Conservation (phyloP, 805 yeast species). For the Ogataea methanolica region DNA sequence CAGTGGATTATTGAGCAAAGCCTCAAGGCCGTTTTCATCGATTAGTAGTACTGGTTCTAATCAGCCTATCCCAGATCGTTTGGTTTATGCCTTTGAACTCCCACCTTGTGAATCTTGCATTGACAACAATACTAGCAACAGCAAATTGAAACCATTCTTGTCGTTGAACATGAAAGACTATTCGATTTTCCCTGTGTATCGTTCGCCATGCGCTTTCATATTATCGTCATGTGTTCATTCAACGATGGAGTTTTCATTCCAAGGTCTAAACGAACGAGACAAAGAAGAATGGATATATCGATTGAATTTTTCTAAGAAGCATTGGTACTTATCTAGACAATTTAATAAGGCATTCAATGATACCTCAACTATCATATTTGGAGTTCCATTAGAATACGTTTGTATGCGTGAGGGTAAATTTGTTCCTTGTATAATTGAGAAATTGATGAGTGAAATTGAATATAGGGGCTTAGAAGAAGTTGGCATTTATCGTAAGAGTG, state of each 20-base stretch:
- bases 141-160: constrained; percentile 43
- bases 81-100: constrained; percentile 48
- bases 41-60: constrained; percentile 37
- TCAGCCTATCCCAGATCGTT: constrained; percentile 18
- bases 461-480: constrained; percentile 84
- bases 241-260: constrained; percentile 51
- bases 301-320: constrained; percentile 43
- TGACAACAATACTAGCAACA: constrained; percentile 23
- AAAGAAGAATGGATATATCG: constrained; percentile 69
- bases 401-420: constrained; percentile 64
- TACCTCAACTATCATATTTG: constrained; percentile 53
- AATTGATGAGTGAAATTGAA: constrained; percentile 72
- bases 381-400: constrained; percentile 74
- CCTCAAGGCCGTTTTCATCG: constrained; percentile 53
- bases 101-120: constrained; percentile 45
- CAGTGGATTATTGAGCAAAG: constrained; percentile 33
- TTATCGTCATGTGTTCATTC: constrained; percentile 29
- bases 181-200: constrained; percentile 49
- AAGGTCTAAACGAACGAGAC: constrained; percentile 57
- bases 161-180: constrained; percentile 42
- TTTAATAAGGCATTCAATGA: constrained; percentile 15
- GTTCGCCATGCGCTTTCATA: constrained; percentile 44
- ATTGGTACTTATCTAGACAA: constrained; percentile 48
- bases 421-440: constrained; percentile 63
- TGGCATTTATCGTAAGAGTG: constrained; percentile 76